phyloP scores from a whole-genome alignment of 257 asterid species.

The Hygrophila difformis region DNA sequence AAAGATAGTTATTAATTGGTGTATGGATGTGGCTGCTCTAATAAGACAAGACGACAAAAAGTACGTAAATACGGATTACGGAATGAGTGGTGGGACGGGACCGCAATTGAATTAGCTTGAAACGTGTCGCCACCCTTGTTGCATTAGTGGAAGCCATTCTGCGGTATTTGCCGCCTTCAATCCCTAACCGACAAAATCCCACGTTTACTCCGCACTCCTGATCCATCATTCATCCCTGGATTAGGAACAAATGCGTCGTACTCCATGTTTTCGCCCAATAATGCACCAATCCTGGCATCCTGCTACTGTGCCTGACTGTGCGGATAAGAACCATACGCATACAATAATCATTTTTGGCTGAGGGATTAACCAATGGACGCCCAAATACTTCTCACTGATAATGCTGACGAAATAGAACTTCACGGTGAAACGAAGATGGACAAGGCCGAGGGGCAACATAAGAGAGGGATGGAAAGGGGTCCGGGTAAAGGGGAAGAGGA shows the following conservation, averaged over 20 bases:
- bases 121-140: conserved; percentile 24
- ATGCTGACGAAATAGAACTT: not conserved
- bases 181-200: conserved; percentile 18
- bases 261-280: no score
- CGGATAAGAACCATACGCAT: no score
- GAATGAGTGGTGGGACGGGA: no score
- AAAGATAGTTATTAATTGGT: no score
- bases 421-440: not conserved
- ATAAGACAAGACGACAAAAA: no score
- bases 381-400: conserved; percentile 2
- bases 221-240: no score
- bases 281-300: no score
- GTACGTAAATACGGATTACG: no score
- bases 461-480: not conserved
- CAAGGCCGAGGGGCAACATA: not conserved
- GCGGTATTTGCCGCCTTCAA: conserved; percentile 31
- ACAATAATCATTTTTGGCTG: conserved; percentile 11
- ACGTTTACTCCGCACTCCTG: not conserved
- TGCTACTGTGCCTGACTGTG: not conserved
- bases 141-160: conserved; percentile 15
- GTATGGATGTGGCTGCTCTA: no score
- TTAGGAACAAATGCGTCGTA: no score
- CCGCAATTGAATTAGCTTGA: no score
- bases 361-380: not conserved
- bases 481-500: conserved; percentile 5